Evolutionary conservation across 805 yeast species (phyloP).

Genomic region (Saturnispora diversa): DNA sequence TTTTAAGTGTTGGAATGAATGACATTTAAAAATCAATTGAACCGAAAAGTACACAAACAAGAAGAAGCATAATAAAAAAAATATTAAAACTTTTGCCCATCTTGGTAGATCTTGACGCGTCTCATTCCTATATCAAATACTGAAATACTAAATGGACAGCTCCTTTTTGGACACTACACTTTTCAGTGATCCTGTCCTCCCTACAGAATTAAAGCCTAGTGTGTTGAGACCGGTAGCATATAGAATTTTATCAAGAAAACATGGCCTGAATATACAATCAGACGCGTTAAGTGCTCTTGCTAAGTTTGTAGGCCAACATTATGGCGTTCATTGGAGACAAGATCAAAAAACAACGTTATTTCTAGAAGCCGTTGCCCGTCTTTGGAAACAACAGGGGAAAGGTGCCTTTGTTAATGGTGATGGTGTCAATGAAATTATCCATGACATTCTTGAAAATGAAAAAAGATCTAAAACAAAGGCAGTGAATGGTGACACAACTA

Average conservation of each 20-base stretch:
- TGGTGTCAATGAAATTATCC: conserved; percentile 54
- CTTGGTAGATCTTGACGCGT: no score
- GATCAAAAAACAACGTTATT: conserved; percentile 51
- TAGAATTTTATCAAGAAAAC: conserved; percentile 81
- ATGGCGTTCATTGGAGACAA: conserved; percentile 78
- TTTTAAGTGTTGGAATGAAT: conserved; percentile 4
- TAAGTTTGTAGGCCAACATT: conserved; percentile 62
- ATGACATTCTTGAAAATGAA: conserved; percentile 34
- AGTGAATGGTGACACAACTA: conserved; percentile 12
- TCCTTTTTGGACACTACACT: conserved; percentile 12
- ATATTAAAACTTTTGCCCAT: no score
- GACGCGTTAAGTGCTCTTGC: conserved; percentile 72
- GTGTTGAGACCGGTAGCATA: conserved; percentile 88
- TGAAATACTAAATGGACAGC: conserved; percentile 9
- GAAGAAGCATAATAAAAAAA: no score
- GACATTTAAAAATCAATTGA: conserved; percentile 3
- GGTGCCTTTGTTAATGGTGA: conserved; percentile 80
- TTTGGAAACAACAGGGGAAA: conserved; percentile 86
- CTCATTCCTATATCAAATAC: not conserved
- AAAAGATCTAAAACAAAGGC: conserved; percentile 7
- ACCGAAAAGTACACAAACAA: not conserved
- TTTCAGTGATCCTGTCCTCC: conserved; percentile 41
- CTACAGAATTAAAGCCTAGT: conserved; percentile 70
- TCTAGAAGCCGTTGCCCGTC: conserved; percentile 67
- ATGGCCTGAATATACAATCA: conserved; percentile 83